Conservation (phyloP, 2,329 filamentous ascomycete genomes). For the Colletotrichum nymphaeae region DNA sequence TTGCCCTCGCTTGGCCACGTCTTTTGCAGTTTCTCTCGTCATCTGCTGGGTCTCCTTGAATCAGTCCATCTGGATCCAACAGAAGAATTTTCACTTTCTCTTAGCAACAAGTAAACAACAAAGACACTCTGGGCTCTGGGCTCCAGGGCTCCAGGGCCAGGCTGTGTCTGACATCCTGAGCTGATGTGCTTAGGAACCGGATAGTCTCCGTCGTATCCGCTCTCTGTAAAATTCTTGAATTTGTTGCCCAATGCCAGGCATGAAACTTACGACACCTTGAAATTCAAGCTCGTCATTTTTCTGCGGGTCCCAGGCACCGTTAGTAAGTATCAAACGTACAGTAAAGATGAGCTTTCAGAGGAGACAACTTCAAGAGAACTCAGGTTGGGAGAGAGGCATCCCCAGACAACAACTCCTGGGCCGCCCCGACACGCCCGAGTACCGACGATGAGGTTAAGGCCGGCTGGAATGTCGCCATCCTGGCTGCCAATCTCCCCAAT, state of each 20-base stretch:
- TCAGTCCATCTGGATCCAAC: neutral
- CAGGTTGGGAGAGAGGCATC: neutral
- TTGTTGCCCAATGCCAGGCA: neutral
- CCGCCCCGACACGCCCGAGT: conserved; percentile 15
- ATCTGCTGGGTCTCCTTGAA: neutral
- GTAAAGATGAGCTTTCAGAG: no score
- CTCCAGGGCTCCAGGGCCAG: no score
- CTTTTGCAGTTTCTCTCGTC: conserved; percentile 8
- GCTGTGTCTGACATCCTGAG: neutral
- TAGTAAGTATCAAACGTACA: neutral
- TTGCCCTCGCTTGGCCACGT: neutral
- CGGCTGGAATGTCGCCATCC: conserved; percentile 30
- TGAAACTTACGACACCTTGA: neutral
- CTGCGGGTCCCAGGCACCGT: neutral
- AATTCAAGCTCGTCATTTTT: neutral
- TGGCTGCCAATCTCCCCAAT: conserved; percentile 35
- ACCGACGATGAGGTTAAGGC: conserved; percentile 33
- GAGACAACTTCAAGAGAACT: neutral
- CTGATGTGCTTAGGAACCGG: neutral
- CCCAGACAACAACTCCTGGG: neutral
- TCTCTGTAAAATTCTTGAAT: neutral
- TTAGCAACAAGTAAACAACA: neutral
- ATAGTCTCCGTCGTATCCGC: neutral
- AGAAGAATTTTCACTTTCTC: neutral
- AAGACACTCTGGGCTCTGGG: no score